Evolutionary conservation across 2,329 filamentous ascomycete genomes (phyloP), one percentile per base, ranked within the genome.

Genomic region (Venturiaceae sp.): DNA sequence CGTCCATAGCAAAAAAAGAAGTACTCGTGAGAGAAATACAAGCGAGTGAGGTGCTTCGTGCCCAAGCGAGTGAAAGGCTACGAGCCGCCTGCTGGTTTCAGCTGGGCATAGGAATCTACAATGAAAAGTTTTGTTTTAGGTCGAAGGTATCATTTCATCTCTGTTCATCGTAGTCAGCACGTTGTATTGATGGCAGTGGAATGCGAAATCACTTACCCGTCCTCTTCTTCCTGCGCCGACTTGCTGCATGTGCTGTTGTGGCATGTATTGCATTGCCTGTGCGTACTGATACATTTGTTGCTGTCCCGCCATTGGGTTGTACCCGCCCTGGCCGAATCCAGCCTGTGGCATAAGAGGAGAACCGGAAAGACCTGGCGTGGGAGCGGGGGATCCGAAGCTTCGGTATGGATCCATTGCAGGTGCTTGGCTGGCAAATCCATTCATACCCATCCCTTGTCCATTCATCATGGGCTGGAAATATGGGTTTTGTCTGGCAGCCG

Each of bases 401-500:
- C 58, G 33, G 21, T 37, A 60, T 23, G 58, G 21, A 19, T 60
- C 58, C 54, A 60, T 60, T 7, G 53, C 11, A 3, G 53, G 19
- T n/a, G 52, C 36, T 36, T 32, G 58, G 7, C 26, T 53, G n/a
- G 59, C 32, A 32, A 39, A 55, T n/a, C 33, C 57, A 36, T 53
- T 54, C 26, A 41, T 59, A 9, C 58, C 53, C 21, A 26, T 41
- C 4, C 19, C 19, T 28, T 47, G 28, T 13, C 39, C 58, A 55
- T 60, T 60, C 52, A 57, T 59, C 37, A 47, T 46, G n/a, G 30
- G 36, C 16, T 52, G 39, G 32, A 44, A 60, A 30, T 44, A 60
- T 39, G 33, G 28, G 21, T 52, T 50, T 14, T 57, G 58, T 19
- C 53, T 56, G 9, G 28, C 34, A 21, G 46, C 37, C 19, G 39